Base-by-base conservation (phyloP, 257 asterid genomes). In the Petunia secreta region DNA sequence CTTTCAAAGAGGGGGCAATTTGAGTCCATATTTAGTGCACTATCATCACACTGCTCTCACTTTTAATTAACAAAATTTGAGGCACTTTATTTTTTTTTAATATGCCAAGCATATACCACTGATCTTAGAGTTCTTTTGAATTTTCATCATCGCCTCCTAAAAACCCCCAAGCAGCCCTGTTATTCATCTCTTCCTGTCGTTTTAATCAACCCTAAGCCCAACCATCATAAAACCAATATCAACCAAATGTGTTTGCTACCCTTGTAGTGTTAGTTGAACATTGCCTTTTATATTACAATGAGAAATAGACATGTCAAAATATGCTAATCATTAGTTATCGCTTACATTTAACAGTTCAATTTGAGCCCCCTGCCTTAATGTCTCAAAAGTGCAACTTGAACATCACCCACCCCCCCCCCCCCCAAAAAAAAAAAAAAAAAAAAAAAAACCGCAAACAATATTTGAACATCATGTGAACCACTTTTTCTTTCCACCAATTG, bases 161-260 rank as follows among this genome's bases (percentile, higher is more conserved):
- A 43, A 8, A 40, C 14, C 40, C 39, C 9, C 6, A 39, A 68
- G 55, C 2, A 39, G 75, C 36, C 14, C n/a, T 16, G 10, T 16
- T 25, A 39, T 68, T 44, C n/a, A 43, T 67, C 55, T 37, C 44
- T 68, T 44, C 75, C n/a, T 68, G 54, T 39, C 36, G 2, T 67
- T 67, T 66, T 57, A 57, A 57, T 57, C 57, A 44, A 68, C 57
- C 40, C 39, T 68, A 43, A 43, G 75, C 75, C 75, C 57, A 65
- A 13, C 8, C 5, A 39, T 65, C 73, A 39, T 25, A 39, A 65
- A 65, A 38, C 50, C 73, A 65, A 50, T 39, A 65, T 39, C 11
- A 1, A 16, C 50, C 69, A 68, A 68, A 43, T 40, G 43, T 41
- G 6, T 43, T 68, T 68, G 25, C 15, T 68, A 68, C 75, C 8